Base-by-base conservation (phyloP, 1,284 basidiomycete species). In the Ganoderma lingzhi region DNA sequence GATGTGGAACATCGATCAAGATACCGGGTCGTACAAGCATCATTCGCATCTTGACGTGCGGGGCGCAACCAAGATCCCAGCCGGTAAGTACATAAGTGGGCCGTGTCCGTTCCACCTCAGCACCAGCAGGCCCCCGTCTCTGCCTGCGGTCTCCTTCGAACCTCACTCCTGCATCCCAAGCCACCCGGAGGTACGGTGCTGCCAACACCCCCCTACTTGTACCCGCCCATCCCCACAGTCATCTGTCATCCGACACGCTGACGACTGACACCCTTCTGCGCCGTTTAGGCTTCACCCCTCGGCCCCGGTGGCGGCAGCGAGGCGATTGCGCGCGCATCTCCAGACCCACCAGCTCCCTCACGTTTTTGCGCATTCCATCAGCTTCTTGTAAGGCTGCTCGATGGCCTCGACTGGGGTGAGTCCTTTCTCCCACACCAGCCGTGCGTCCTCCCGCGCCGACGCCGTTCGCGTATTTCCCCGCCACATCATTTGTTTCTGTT, bases 341-440 rank as follows among this genome's bases (percentile, higher is more conserved):
- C 71, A 69, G 51, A 62, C 73, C 60, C 75, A 64, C 70, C 68
- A 77, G 77, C 70, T 79, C 78, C 76, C 77, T 79, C 78, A 75
- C 77, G 74, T 71, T 74, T 75, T 72, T 74, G 73, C 74, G 72
- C 79, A 76, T 81, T 81, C 80, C 80, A 82, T 82, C 77, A 71
- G 80, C 80, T 82, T 82, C 80, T 80, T 82, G 80, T 82, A 80
- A 80, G 81, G 80, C 77, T 81, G 80, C 77, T 75, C 74, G 80
- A 75, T 72, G 81, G 80, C 74, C 80, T 82, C 81, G 75, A 67
- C 71, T 73, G 71, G 76, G 79, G 79, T 78, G 60, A 37, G 75
- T 73, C 28, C 14, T 5, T 48, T n/a, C 23, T 48, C 42, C 51
- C 55, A 28, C n/a, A 41, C 61, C 6, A 41, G 42, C 32, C 51